Evolutionary conservation across 164 flowering plant species (phyloP), one percentile per base, ranked within the genome.

Genomic region (Stephania cephalantha): DNA sequence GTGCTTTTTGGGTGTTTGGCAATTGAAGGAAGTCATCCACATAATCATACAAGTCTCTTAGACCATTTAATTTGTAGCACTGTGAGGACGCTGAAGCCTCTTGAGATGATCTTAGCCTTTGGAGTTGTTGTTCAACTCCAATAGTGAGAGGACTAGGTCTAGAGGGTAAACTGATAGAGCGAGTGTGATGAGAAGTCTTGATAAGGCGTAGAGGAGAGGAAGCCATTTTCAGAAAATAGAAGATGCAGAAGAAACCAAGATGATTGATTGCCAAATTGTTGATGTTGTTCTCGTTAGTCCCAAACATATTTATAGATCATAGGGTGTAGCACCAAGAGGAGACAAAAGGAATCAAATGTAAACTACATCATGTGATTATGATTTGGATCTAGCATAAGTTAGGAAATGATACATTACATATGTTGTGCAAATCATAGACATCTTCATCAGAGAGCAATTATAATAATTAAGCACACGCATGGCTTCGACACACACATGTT

Each of bases 141-240:
- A 31, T 42, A 22, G 52, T 73, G 5, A 68, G 67, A 30, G 81
- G 76, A 73, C 76, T 75, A 25, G 77, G 74, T 67, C 65, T 71
- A 4, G 80, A 63, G 55, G 82, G 82, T 46, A 77, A n/a, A 61
- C 78, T 79, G 61, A 75, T 67, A 20, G 84, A 79, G 67, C 78
- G 58, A 30, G 55, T 72, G 65, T 75, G 74, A 29, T 9, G 15
- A 66, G 73, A 9, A 70, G 35, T 35, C 74, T 67, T 78, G 25
- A n/a, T 64, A 5, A 8, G 55, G 15, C n/a, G 12, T 9, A 29
- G 18, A 7, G 68, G n/a, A 13, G 68, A 6, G 69, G 29, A 35
- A 35, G 42, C 74, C 76, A 53, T 75, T 65, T 35, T 50, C 15
- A 1, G 7, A 25, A 35, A 2, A 35, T 9, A 11, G 2, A 4